Percentiles rank a stretch among this genome's conserved stretches.
These are phyloP conservation scores for Mimosa bimucronata DNA, from an alignment of 306 rosid genomes.

Conservation along the genomic window DNA sequence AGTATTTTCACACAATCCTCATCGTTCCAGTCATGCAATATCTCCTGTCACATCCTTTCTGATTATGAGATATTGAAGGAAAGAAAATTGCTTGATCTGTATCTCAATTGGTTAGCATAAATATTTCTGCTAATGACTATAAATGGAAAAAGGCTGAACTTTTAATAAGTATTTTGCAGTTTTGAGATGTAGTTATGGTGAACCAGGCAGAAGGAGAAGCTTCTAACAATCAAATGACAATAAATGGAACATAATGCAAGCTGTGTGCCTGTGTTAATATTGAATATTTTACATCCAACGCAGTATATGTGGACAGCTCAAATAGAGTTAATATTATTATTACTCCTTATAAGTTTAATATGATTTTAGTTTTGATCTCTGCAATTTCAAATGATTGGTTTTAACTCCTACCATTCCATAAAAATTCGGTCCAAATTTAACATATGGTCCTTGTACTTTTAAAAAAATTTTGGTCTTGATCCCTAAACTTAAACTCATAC, in stretches of 20 bases:
- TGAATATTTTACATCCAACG: background rate
- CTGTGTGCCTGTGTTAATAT: background rate
- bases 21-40: slow-evolving; percentile 42
- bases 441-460: no score
- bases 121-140: background rate
- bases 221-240: background rate
- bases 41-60: slow-evolving; percentile 36
- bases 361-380: no score
- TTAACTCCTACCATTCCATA: no score
- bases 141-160: background rate
- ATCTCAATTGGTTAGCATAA: background rate
- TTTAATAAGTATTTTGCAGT: background rate
- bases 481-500: no score
- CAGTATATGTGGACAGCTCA: no score
- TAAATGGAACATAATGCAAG: background rate
- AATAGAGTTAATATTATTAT: no score
- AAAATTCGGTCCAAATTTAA: no score
- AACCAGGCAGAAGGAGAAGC: background rate
- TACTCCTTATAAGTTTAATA: no score
- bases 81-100: background rate
- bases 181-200: background rate
- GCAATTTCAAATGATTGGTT: no score
- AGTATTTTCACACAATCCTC: slow-evolving; percentile 45
- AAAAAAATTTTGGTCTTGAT: no score
- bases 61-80: background rate